phyloP scores from a whole-genome alignment of 805 yeast genomes.

The Teunomyces pallodes region DNA sequence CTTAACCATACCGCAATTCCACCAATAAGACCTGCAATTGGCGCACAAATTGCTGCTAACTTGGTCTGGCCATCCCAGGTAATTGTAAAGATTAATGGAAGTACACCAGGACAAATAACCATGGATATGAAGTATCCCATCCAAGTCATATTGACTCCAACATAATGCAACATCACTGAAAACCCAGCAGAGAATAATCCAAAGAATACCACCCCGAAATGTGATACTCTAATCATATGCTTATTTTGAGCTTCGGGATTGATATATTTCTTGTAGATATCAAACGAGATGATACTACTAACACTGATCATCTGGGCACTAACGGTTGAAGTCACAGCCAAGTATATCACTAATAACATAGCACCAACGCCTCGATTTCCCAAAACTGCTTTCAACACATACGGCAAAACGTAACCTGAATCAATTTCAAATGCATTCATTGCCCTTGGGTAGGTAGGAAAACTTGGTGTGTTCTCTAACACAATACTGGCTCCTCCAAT shows the following conservation, averaged over 20 bases:
- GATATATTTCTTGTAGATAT: slow-evolving; percentile 44
- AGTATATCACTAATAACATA: slow-evolving; percentile 30
- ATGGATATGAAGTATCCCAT: slow-evolving; percentile 33
- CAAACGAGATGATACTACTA: slow-evolving; percentile 43
- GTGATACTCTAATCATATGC: slow-evolving; percentile 41
- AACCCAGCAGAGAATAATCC: slow-evolving; percentile 38
- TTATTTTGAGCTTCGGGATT: slow-evolving; percentile 42
- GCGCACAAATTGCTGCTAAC: slow-evolving; percentile 29
- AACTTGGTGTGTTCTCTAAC: slow-evolving; percentile 21
- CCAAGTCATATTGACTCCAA: slow-evolving; percentile 28
- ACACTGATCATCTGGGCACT: slow-evolving; percentile 42
- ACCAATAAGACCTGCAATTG: slow-evolving; percentile 25
- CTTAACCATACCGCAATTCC: slow-evolving; percentile 33
- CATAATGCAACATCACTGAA: slow-evolving; percentile 34
- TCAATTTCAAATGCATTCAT: slow-evolving; percentile 26
- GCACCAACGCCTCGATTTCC: slow-evolving; percentile 24
- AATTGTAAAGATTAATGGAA: slow-evolving; percentile 32
- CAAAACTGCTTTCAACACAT: slow-evolving; percentile 26
- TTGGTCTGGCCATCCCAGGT: slow-evolving; percentile 32
- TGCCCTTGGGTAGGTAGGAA: slow-evolving; percentile 34
- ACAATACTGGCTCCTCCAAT: slow-evolving; percentile 32
- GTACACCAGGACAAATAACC: slow-evolving; percentile 39
- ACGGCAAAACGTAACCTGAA: slow-evolving; percentile 31
- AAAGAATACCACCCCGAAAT: slow-evolving; percentile 37
- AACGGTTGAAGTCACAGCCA: slow-evolving; percentile 42